Evolutionary conservation across 352 stramenopile genomes (phyloP), one percentile per base, ranked within the genome.

Genomic region (Phytopythium boreale): DNA sequence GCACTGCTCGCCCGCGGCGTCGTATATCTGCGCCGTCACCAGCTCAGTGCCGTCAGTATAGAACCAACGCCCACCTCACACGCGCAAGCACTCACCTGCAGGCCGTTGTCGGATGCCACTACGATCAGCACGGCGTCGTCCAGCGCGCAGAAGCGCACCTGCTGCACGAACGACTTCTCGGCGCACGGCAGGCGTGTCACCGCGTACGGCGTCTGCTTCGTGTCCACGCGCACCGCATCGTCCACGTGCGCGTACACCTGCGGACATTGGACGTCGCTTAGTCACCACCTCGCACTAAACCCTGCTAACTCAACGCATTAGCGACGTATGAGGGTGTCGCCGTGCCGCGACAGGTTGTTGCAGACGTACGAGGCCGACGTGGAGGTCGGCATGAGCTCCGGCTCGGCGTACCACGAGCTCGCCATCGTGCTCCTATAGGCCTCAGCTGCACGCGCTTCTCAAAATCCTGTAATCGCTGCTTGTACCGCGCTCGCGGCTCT

Each of bases 101-200:
- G 68, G 19, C 83, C 83, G 22, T 77, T 74, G 29, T 90, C 80
- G 0, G 76, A 88, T 6, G 80, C 78, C n/a, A 87, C 82, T 17
- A 89, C 84, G 59, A 90, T 84, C 44, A 89, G 69, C 27, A 71
- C 60, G 7, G 72, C 66, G 46, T 66, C 62, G 5, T 84, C 73
- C 0, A 92, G 61, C 20, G 63, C 52, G 58, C 79, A 90, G 55
- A 92, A 70, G 46, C 80, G 81, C 47, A 88, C 81, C 80, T 92
- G 81, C 67, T 88, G 77, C 27, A 86, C 70, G 22, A 70, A 69
- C 37, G 73, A 83, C 56, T 84, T 86, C 62, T 84, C 70, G 49
- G 64, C 36, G 27, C 73, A 81, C 41, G 79, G 69, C 37, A 88
- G 62, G 29, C 82, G 83, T 39, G 64, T 69, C 8, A 69, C 72